Base-by-base conservation (phyloP, 2,329 filamentous ascomycete genomes). In the Ophiostoma ips region DNA sequence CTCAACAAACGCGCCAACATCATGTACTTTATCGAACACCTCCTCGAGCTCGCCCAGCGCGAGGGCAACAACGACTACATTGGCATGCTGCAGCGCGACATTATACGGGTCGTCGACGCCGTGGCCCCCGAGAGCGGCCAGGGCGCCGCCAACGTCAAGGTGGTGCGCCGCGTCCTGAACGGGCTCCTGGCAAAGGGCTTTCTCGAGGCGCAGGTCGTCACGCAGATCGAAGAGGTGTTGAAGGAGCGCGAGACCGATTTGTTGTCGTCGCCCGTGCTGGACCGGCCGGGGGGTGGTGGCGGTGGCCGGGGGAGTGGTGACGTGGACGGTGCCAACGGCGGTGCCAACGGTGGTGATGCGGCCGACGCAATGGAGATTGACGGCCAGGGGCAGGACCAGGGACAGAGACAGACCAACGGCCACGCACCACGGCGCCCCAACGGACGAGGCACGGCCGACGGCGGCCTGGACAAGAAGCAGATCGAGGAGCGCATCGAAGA, bases 1-100 rank as follows among this genome's bases (percentile, higher is more conserved):
- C 94, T 98, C 84, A 98, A 98, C 67, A 94, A 83, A 48, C 77
- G 90, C 53, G 94, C 92, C 52, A 98, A 98, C 64, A 96, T 98
- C 64, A 94, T 98, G 84, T 98, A 94, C 68, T 98, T 98, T 66
- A 84, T 98, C 61, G 90, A 96, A 62, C 84, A 90, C 58, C 86
- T 98, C 58, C 85, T 94, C 62, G 90, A 96, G 62, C 75, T 87
- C 67, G 85, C 87, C 19, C 75, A 79, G 55, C 84, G 81, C 57
- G 85, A 87, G 57, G 77, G 80, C 55, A 81, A 92, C 58, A 68
- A 76, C 49, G 82, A 87, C 55, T 98, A 95, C 62, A 81, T 95
- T 28, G 79, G 84, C 48, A 95, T 96, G 87, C 86, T 98, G 68
- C 86, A 95, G 66, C 76, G 89, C 44, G 92, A 98, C 63, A 94